Conservation (phyloP, 306 rosid genomes). For the Medicago ruthenica region DNA sequence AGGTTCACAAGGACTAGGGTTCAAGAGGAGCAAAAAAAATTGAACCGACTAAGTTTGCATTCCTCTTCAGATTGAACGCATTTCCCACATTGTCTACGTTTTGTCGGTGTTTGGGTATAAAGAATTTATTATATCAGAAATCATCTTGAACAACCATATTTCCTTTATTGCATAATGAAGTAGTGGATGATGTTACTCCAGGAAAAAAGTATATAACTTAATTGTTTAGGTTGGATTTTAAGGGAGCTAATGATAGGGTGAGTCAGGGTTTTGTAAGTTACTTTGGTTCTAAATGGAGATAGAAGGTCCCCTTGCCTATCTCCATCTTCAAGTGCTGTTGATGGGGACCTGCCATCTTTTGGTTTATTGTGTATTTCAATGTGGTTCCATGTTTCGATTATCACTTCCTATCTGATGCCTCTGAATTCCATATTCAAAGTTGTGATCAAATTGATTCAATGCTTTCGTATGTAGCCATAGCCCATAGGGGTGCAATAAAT, state of each 20-base stretch:
- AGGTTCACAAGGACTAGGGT: background rate
- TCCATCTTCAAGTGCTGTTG: background rate
- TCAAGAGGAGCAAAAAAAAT: too few relatives aligned
- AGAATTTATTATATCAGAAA: background rate
- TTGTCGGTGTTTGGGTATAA: background rate
- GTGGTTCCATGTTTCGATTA: background rate
- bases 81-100: background rate
- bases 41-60: too few relatives aligned
- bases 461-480: conserved; percentile 1
- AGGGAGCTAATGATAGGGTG: background rate
- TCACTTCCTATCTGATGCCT: background rate
- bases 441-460: background rate
- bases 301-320: too few relatives aligned
- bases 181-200: background rate
- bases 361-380: background rate
- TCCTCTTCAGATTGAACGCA: too few relatives aligned
- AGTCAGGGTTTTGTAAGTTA: background rate
- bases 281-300: conserved; percentile 1
- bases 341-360: background rate
- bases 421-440: background rate
- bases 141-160: background rate
- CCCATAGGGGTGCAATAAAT: background rate
- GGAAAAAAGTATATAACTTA: background rate
- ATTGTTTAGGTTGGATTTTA: background rate
- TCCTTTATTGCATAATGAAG: background rate